Evolutionary conservation across 75 land plant species (phyloP).

Genomic region (Gnetum montanum): DNA sequence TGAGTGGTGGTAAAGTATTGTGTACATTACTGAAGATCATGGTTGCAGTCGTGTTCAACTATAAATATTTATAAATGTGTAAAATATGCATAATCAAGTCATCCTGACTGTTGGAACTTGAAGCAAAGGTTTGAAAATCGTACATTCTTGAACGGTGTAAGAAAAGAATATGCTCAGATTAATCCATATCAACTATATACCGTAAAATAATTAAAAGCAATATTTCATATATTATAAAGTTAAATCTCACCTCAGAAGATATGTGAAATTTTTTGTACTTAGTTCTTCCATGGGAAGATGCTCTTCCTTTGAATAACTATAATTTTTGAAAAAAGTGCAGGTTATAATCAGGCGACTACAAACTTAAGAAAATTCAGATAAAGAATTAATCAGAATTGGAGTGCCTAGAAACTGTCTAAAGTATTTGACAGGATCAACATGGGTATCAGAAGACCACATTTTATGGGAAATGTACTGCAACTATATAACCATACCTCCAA

Average conservation of each 20-base stretch:
- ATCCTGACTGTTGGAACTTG: no score
- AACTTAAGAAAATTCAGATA: no score
- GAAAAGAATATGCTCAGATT: no score
- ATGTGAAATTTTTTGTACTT: constrained; percentile 60
- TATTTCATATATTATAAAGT: neutral
- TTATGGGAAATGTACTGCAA: neutral
- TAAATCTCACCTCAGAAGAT: constrained; percentile 67
- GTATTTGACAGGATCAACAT: neutral
- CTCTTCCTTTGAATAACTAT: constrained; percentile 93
- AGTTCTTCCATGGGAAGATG: constrained; percentile 38
- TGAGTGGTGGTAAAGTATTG: no score
- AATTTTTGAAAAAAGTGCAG: neutral
- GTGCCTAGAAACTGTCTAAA: neutral
- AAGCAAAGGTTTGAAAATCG: no score
- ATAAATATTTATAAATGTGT: no score
- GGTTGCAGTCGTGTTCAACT: no score
- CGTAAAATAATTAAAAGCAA: neutral
- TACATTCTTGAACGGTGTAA: no score
- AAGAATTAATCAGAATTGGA: neutral
- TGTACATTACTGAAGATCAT: no score
- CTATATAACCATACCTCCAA: constrained; percentile 62
- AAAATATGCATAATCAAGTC: no score
- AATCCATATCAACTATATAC: neutral
- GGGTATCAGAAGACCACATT: neutral
- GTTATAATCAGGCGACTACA: no score